Percentiles rank a stretch among this genome's conserved stretches.
phyloP scores from a whole-genome alignment of 768 basidiomycete species.

The Suillus placidus region DNA sequence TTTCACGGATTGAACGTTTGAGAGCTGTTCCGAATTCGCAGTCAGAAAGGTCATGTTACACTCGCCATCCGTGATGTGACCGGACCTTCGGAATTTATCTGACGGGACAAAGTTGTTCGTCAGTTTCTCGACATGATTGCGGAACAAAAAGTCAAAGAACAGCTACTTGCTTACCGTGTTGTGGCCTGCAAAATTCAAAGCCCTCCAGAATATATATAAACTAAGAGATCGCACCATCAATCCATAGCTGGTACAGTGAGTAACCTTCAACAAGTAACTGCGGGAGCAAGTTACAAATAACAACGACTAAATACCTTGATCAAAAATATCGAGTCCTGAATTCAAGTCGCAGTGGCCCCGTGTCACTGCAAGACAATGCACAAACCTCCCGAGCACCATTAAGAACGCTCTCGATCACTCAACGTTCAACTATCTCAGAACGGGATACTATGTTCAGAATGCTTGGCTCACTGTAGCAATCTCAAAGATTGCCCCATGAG shows the following conservation, averaged over 20 bases:
- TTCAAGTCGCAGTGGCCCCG: background rate
- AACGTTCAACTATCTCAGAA: background rate
- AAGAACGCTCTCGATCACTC: background rate
- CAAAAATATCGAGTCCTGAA: background rate
- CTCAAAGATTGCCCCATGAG: background rate
- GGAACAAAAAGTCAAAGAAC: background rate
- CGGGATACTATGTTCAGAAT: background rate
- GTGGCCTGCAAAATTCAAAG: background rate
- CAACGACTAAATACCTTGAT: background rate
- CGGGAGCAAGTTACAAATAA: background rate
- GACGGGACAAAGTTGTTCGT: background rate
- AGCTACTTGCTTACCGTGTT: background rate
- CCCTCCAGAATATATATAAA: background rate
- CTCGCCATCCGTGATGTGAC: background rate
- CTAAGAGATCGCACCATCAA: background rate
- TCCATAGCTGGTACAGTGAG: background rate
- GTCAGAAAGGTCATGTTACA: background rate
- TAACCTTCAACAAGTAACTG: background rate
- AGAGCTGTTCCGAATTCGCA: background rate
- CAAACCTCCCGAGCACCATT: background rate
- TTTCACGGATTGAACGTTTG: background rate
- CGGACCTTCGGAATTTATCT: background rate
- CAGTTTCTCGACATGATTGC: background rate
- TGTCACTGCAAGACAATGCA: background rate
- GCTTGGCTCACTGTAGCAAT: background rate